Conservation (phyloP, 2,329 filamentous ascomycete genomes). For the Epichloe sibirici region DNA sequence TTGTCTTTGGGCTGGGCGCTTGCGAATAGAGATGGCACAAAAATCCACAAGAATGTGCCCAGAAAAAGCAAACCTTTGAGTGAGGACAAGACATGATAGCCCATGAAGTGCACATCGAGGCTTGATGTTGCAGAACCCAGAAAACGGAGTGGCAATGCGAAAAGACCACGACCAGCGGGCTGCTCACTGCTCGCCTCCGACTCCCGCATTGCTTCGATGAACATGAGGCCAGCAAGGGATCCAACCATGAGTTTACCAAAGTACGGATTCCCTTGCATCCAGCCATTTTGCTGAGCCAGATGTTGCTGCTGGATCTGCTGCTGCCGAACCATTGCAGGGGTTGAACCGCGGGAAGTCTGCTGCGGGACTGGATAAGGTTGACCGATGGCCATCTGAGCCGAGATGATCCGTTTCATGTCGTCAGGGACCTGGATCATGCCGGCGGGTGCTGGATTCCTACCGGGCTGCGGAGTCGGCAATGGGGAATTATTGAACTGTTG, state of each 20-base stretch:
- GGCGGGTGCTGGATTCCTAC: slow-evolving; percentile 29
- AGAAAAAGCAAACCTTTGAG: slow-evolving; percentile 41
- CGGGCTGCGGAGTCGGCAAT: slow-evolving; percentile 25
- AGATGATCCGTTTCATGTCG: slow-evolving; percentile 49
- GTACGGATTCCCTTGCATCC: slow-evolving; percentile 43
- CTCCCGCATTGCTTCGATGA: slow-evolving; percentile 67
- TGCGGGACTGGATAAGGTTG: slow-evolving; percentile 39
- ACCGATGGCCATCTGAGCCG: slow-evolving; percentile 41
- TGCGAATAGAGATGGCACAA: slow-evolving; percentile 41
- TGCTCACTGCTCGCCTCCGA: slow-evolving; percentile 52
- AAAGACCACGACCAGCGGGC: slow-evolving; percentile 53
- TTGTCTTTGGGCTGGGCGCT: slow-evolving; percentile 36
- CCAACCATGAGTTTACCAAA: slow-evolving; percentile 81
- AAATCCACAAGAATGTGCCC: slow-evolving; percentile 41
- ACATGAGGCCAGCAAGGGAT: slow-evolving; percentile 82
- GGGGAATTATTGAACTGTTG: slow-evolving; percentile 34
- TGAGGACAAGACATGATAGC: slow-evolving; percentile 40
- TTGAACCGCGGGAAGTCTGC: slow-evolving; percentile 33
- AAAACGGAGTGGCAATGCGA: slow-evolving; percentile 49
- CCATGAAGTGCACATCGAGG: slow-evolving; percentile 40
- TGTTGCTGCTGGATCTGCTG: slow-evolving; percentile 44
- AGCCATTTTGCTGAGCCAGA: slow-evolving; percentile 37
- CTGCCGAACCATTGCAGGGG: slow-evolving; percentile 36
- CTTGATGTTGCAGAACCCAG: slow-evolving; percentile 35
- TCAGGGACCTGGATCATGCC: slow-evolving; percentile 57